These are phyloP conservation scores for Trichoderma atrobrunneum DNA, from an alignment of 2,329 filamentous ascomycete genomes.

Conservation along the genomic window DNA sequence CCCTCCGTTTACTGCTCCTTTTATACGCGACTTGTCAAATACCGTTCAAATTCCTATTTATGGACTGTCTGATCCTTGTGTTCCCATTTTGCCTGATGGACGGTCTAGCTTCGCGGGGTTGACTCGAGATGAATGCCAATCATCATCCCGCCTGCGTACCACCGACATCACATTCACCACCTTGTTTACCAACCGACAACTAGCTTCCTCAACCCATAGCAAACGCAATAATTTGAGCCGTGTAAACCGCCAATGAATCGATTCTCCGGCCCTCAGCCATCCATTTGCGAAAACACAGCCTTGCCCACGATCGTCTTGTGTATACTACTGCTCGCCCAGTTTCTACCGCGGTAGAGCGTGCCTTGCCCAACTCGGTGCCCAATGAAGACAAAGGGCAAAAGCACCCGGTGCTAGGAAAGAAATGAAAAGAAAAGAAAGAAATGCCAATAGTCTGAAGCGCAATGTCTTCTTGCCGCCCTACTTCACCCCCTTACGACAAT, in stretches of 20 bases:
- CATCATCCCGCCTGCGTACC: not conserved
- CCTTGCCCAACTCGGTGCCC: not conserved
- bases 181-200: not conserved
- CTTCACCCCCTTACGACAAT: not conserved
- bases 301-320: not conserved
- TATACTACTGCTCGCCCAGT: not conserved
- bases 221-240: not conserved
- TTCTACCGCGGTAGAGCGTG: not conserved
- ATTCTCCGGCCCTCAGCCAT: not conserved
- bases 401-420: not conserved
- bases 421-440: not conserved
- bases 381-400: not conserved
- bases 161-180: not conserved
- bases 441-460: not conserved
- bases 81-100: not conserved
- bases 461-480: not conserved
- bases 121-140: conserved; percentile 3
- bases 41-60: not conserved
- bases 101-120: not conserved
- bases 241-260: not conserved
- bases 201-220: not conserved
- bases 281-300: not conserved
- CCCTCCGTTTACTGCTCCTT: not conserved
- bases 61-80: not conserved
- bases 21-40: not conserved